phyloP scores from a whole-genome alignment of 129 eudicot species.

The Flaveria ramosissima region DNA sequence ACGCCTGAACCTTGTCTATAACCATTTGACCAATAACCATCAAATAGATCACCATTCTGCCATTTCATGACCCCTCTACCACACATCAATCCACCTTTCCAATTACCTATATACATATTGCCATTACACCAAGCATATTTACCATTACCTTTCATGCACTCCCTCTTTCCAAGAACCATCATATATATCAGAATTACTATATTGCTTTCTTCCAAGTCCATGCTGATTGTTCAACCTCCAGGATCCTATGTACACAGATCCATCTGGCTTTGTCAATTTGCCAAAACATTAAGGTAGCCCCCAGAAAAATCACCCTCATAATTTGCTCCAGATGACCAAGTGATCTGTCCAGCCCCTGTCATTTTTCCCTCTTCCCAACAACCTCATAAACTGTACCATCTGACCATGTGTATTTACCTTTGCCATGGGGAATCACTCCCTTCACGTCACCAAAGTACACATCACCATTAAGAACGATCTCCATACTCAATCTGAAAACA shows the following conservation, averaged over 20 bases:
- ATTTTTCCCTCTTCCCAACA: constrained; percentile 95
- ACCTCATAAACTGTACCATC: constrained; percentile 83
- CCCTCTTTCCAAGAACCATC: constrained; percentile 98
- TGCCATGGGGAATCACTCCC: constrained; percentile 76
- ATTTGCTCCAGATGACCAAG: constrained; percentile 67
- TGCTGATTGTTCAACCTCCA: constrained; percentile 86
- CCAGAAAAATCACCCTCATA: constrained; percentile 97
- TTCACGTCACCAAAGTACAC: constrained; percentile 58
- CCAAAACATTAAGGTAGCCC: constrained; percentile 87
- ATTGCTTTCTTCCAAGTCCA: constrained; percentile 83
- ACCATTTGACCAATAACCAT: constrained; percentile 90
- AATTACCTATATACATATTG: constrained; percentile 72
- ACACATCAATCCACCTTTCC: constrained; percentile 87
- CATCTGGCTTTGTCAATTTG: constrained; percentile 53
- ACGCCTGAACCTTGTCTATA: constrained; percentile 81
- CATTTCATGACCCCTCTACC: constrained; percentile 97
- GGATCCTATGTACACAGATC: constrained; percentile 70
- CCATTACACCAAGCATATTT: constrained; percentile 80
- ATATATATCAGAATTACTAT: constrained; percentile 69
- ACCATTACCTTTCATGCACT: constrained; percentile 80
- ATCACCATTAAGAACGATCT: constrained; percentile 68
- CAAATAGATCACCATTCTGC: constrained; percentile 85
- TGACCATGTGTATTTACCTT: constrained; percentile 83
- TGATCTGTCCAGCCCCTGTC: constrained; percentile 75
- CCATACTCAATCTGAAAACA: constrained; percentile 50